phyloP scores from a whole-genome alignment of 148 eudicot genomes.

The Arctostaphylos glauca region DNA sequence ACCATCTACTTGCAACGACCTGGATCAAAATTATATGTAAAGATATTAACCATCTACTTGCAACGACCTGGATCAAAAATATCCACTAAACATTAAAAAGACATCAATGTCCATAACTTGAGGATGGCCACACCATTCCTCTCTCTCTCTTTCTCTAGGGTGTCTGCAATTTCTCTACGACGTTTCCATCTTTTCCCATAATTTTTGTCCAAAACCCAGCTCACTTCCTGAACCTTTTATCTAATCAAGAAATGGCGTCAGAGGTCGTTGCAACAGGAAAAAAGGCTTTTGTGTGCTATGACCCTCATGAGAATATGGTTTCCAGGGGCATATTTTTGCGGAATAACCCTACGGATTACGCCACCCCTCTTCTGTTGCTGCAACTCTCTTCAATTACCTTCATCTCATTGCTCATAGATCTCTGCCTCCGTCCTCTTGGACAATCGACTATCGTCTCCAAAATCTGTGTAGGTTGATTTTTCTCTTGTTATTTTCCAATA shows the following conservation, averaged over 20 bases:
- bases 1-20: constrained; percentile 15
- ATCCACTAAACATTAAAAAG: not conserved
- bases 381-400: constrained; percentile 45
- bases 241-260: constrained; percentile 4
- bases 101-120: constrained; percentile 21
- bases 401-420: constrained; percentile 31
- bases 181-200: not conserved
- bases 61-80: constrained; percentile 9
- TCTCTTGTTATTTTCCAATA: not conserved
- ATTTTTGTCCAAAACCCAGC: not conserved
- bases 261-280: not conserved
- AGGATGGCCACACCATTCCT: constrained; percentile 19
- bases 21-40: not conserved
- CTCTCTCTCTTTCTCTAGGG: not conserved
- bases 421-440: constrained; percentile 51
- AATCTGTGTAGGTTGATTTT: constrained; percentile 45
- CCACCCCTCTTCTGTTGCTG: constrained; percentile 48
- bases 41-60: constrained; percentile 7
- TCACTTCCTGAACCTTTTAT: not conserved
- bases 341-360: constrained; percentile 31
- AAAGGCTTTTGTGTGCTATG: constrained; percentile 21
- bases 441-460: constrained; percentile 56
- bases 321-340: constrained; percentile 19
- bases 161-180: not conserved
- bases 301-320: not conserved